Percentiles rank a stretch among this genome's conserved stretches.
phyloP scores from a whole-genome alignment of 371 early-diverging fungal genomes.

The Spraguea lophii region DNA sequence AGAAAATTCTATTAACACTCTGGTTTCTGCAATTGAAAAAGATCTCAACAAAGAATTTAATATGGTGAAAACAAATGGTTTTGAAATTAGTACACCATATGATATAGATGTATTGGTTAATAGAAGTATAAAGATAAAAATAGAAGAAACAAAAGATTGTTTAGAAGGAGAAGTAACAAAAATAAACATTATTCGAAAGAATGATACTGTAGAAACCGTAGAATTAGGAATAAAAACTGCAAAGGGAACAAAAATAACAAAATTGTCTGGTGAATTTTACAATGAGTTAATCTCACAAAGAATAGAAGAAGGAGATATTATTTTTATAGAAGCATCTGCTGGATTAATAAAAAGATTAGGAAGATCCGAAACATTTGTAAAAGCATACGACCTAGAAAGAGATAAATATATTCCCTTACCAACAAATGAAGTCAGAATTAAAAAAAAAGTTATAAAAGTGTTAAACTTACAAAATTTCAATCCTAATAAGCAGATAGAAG shows the following conservation, averaged over 20 bases:
- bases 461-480: conserved; percentile 37
- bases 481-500: too few relatives aligned
- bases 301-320: conserved; percentile 28
- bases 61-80: too few relatives aligned
- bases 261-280: not conserved
- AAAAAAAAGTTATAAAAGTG: conserved; percentile 28
- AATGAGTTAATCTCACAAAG: not conserved
- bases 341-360: conserved; percentile 40
- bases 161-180: not conserved
- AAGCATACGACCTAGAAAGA: conserved; percentile 42
- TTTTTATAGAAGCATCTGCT: conserved; percentile 34
- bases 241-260: not conserved
- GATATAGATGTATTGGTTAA: too few relatives aligned
- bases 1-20: too few relatives aligned
- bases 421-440: conserved; percentile 29
- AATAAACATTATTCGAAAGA: too few relatives aligned
- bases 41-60: too few relatives aligned
- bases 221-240: too few relatives aligned
- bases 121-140: too few relatives aligned
- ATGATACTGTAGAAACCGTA: too few relatives aligned
- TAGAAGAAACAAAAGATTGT: not conserved
- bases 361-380: conserved; percentile 29
- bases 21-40: too few relatives aligned
- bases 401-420: conserved; percentile 39
- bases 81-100: too few relatives aligned